These are phyloP conservation scores for Sporothrix sp. DNA, from an alignment of 2,329 filamentous ascomycete species.

Conservation along the genomic window DNA sequence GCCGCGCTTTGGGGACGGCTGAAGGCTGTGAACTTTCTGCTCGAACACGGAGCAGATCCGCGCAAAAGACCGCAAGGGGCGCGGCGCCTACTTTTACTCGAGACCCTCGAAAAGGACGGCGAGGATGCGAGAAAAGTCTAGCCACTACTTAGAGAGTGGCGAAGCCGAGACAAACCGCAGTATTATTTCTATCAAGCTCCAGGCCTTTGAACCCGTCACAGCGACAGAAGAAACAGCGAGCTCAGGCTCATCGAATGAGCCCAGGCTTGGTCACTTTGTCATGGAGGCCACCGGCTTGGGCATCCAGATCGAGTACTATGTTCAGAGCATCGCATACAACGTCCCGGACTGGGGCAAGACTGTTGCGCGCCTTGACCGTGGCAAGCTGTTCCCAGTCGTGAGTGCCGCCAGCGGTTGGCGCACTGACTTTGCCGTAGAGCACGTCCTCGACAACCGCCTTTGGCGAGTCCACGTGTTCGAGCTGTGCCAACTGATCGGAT, in stretches of 20 bases:
- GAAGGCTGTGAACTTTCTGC: background rate
- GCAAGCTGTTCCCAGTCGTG: background rate
- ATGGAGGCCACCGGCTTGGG: background rate
- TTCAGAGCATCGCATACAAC: background rate
- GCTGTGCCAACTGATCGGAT: background rate
- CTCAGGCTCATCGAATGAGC: no score
- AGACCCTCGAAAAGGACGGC: background rate
- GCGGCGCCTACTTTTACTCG: background rate
- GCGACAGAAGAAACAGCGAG: background rate
- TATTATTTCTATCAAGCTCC: background rate
- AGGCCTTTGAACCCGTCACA: background rate
- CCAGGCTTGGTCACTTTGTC: background rate
- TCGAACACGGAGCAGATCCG: background rate
- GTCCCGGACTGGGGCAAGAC: background rate
- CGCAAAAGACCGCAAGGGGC: background rate
- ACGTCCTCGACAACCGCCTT: background rate
- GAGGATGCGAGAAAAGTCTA: background rate
- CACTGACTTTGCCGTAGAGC: background rate
- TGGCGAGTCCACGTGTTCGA: background rate
- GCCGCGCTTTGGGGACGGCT: background rate
- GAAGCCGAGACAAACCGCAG: background rate
- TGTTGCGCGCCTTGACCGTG: background rate
- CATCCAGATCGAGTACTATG: background rate
- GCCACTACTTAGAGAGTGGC: background rate
- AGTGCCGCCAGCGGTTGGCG: background rate